A percentile compares a stretch with the other conserved stretches of the same genome.
Conservation (phyloP, 345 rosid species). For the Physaria fendleri region DNA sequence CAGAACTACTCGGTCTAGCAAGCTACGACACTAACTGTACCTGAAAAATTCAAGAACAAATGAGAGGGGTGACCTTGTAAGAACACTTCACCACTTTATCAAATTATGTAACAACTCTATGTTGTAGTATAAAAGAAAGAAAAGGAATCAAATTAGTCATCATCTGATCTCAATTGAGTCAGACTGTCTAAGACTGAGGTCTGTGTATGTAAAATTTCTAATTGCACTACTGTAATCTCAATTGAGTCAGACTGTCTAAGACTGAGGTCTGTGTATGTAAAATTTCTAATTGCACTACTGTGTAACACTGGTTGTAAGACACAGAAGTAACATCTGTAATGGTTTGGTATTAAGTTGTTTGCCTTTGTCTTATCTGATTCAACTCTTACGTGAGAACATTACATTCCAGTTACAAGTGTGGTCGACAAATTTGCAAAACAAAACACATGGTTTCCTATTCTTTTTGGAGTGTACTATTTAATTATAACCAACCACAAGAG, state of each 20-base stretch:
- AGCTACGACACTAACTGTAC: conserved; percentile 85
- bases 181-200: background rate
- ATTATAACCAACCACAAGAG: no score
- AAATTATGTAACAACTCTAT: conserved; percentile 24
- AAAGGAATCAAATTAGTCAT: background rate
- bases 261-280: conserved; percentile 17
- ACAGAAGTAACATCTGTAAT: conserved; percentile 18
- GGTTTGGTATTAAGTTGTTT: conserved; percentile 15
- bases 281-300: background rate
- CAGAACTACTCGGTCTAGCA: conserved; percentile 82
- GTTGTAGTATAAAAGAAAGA: background rate
- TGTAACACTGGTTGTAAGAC: no score
- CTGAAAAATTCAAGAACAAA: conserved; percentile 26
- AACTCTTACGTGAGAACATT: no score
- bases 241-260: background rate
- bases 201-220: conserved; percentile 12
- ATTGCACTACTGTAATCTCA: no score
- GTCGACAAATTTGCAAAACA: no score
- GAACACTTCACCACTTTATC: conserved; percentile 31
- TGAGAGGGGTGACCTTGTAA: conserved; percentile 33
- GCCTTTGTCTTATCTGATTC: no score
- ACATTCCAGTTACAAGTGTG: no score
- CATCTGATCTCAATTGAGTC: conserved; percentile 20
- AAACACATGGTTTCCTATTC: no score
- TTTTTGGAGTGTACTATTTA: no score